Evolutionary conservation across 495 filamentous ascomycete genomes (phyloP).

Genomic region (Rhypophila decipiens): DNA sequence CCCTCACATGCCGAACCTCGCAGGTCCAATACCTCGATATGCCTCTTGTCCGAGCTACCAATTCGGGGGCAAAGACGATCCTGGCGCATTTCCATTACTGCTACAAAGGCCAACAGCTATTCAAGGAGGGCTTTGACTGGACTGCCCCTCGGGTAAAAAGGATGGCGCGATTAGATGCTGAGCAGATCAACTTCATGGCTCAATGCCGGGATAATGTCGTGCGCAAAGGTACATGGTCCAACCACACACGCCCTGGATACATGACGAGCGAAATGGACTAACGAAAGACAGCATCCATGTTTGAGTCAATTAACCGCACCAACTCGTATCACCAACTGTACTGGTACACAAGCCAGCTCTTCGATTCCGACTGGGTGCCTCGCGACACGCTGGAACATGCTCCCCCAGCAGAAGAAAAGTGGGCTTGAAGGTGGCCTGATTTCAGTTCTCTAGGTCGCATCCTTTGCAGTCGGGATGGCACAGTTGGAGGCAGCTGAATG

Average conservation of each 20-base stretch:
- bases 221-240: conserved; percentile 15
- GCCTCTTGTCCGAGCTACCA: conserved; percentile 32
- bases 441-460: not conserved
- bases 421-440: conserved; percentile 19
- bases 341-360: conserved; percentile 36
- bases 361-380: conserved; percentile 30
- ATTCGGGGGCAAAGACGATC: conserved; percentile 36
- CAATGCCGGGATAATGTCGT: conserved; percentile 23
- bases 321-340: conserved; percentile 25
- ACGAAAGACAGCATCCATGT: conserved; percentile 13
- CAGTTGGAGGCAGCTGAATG: conserved; percentile 5
- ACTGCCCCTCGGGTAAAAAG: conserved; percentile 17
- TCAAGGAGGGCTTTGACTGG: conserved; percentile 29
- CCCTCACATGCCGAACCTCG: not conserved
- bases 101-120: conserved; percentile 32
- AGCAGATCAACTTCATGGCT: conserved; percentile 27
- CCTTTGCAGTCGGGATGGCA: conserved; percentile 5
- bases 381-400: conserved; percentile 28
- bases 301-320: conserved; percentile 23
- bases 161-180: conserved; percentile 31
- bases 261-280: not conserved
- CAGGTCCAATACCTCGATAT: conserved; percentile 33
- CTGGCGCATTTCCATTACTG: conserved; percentile 38
- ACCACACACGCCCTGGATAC: not conserved
- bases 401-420: conserved; percentile 3